Evolutionary conservation across 192 early-diverging fungal species (phyloP).

Genomic region (Pilaira anomala): DNA sequence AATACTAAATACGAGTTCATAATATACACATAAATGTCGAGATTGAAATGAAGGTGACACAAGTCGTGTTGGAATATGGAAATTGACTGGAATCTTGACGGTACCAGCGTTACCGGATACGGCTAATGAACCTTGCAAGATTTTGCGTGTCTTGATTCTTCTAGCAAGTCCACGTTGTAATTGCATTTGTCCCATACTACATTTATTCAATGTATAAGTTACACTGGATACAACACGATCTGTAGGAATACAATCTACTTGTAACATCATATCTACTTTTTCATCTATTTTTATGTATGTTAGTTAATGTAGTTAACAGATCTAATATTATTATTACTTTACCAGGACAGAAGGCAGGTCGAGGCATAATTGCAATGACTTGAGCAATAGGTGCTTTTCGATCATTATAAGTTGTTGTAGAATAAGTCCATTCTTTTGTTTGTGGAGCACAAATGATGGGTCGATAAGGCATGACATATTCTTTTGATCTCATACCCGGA

Average conservation of each 20-base stretch:
- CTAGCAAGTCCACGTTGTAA: conserved; percentile 25
- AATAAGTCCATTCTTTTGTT: conserved; percentile 28
- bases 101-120: conserved; percentile 1
- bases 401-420: conserved; percentile 25
- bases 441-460: conserved; percentile 40
- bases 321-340: not conserved
- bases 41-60: conserved; percentile 37
- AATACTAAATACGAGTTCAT: conserved; percentile 28
- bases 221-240: conserved; percentile 17
- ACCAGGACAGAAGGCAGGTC: conserved; percentile 39
- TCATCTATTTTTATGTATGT: conserved; percentile 13
- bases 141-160: conserved; percentile 18
- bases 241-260: conserved; percentile 18
- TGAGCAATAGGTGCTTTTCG: conserved; percentile 26
- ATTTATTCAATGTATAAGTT: conserved; percentile 30
- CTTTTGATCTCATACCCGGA: conserved; percentile 24
- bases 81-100: conserved; percentile 8
- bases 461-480: conserved; percentile 29
- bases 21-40: conserved; percentile 34
- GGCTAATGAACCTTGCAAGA: conserved; percentile 7
- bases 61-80: conserved; percentile 35
- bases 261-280: conserved; percentile 12
- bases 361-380: conserved; percentile 26
- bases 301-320: not conserved
- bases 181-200: conserved; percentile 26